These are phyloP conservation scores for Microdochium nivale DNA, from an alignment of 2,329 filamentous ascomycete genomes.

Conservation along the genomic window DNA sequence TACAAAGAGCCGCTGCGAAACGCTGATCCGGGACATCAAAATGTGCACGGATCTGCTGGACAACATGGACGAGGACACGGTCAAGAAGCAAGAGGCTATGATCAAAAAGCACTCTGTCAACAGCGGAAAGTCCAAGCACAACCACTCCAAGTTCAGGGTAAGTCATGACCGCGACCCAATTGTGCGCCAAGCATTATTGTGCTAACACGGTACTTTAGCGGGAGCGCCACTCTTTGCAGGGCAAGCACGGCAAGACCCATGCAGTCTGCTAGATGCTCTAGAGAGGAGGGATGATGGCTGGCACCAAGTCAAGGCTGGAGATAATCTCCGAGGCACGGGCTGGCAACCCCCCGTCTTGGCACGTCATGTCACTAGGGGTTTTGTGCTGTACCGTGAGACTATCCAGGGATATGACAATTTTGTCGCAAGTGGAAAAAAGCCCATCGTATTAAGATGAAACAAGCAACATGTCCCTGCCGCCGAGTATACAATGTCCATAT, in stretches of 20 bases:
- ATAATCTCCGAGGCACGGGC: no score
- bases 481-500: no score
- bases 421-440: no score
- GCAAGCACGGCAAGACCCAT: constrained; percentile 86
- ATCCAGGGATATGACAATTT: no score
- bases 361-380: no score
- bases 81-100: constrained; percentile 62
- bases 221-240: constrained; percentile 81
- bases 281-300: neutral
- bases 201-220: constrained; percentile 32
- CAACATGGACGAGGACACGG: constrained; percentile 62
- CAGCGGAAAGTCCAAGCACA: constrained; percentile 43
- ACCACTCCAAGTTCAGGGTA: constrained; percentile 41
- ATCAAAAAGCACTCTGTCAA: constrained; percentile 47
- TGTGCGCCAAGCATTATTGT: neutral
- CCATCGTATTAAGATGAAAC: no score
- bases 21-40: constrained; percentile 70
- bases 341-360: no score
- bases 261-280: constrained; percentile 57
- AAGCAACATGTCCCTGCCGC: no score
- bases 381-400: no score
- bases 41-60: constrained; percentile 64
- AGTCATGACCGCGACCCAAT: constrained; percentile 11
- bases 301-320: no score
- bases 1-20: constrained; percentile 70